Base-by-base conservation (phyloP, 192 early-diverging fungal species). In the Linderina pennispora region DNA sequence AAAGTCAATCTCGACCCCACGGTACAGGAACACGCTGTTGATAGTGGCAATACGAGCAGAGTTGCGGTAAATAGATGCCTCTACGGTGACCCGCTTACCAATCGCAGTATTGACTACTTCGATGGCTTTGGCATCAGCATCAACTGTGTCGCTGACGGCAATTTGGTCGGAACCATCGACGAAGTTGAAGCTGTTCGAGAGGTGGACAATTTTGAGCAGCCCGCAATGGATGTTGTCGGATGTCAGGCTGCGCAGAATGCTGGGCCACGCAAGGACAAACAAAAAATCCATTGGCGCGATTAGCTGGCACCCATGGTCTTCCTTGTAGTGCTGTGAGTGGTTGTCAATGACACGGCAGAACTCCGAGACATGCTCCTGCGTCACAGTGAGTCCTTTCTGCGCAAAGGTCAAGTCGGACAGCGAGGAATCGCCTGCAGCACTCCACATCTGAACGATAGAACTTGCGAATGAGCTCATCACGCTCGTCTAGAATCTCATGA, bases 361-460 rank as follows among this genome's bases (percentile, higher is more conserved):
- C 26, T 83, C 86, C 37, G 89, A 86, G 35, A 96, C 92, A 37
- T 83, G 83, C 14, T 11, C 40, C 0, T 13, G 13, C 17, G 28
- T 15, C 6, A 41, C 25, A n/a, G n/a, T n/a, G n/a, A n/a, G n/a
- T n/a, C n/a, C 84, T 84, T 2, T 26, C 24, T 11, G n/a, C 36
- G 11, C 1, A 3, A 19, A 13, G 39, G 33, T 71, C 69, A 47
- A 81, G 78, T 90, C 92, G 92, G 14, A 91, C 77, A 39, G 80
- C 74, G 31, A 74, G 74, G 74, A 91, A 97, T n/a, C n/a, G n/a
- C n/a, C n/a, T n/a, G n/a, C n/a, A n/a, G n/a, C n/a, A n/a, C n/a
- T 77, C 91, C 92, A 93, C 10, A 91, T 77, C 39, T 81, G 74
- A 25, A 74, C 75, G 74, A n/a, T 91, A 97, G 73, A 97, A 94